phyloP scores from a whole-genome alignment of 1,284 basidiomycete species.

The Bjerkandera adusta region DNA sequence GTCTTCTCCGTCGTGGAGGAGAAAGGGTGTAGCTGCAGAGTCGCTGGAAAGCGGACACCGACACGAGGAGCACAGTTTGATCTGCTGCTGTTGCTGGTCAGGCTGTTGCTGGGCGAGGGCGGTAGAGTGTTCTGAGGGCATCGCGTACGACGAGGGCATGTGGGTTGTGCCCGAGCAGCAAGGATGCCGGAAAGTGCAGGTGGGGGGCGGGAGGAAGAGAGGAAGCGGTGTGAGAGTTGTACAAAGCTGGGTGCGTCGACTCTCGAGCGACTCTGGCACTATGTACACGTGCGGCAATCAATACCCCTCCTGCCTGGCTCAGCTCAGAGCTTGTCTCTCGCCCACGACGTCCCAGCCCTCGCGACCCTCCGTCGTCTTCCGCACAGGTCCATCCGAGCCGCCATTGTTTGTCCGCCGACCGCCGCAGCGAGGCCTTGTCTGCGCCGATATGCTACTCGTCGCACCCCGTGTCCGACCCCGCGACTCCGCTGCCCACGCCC shows the following conservation, averaged over 20 bases:
- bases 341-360: too few species aligned
- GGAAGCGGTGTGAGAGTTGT: slow-evolving; percentile 14
- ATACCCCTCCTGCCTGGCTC: neutral
- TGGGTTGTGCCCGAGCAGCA: slow-evolving; percentile 14
- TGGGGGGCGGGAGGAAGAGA: slow-evolving; percentile 16
- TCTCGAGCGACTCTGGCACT: slow-evolving; percentile 6
- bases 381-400: too few species aligned
- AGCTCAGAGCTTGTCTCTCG: too few species aligned
- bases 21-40: slow-evolving; percentile 24
- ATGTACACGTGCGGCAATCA: slow-evolving; percentile 15
- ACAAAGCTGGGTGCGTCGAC: slow-evolving; percentile 3
- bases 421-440: too few species aligned
- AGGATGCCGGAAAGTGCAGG: slow-evolving; percentile 18
- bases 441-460: too few species aligned
- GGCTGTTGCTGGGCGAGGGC: slow-evolving; percentile 25
- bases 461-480: too few species aligned
- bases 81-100: slow-evolving; percentile 28
- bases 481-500: too few species aligned
- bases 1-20: slow-evolving; percentile 28
- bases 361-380: too few species aligned
- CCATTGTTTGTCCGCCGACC: too few species aligned
- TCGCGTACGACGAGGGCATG: slow-evolving; percentile 19
- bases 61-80: slow-evolving; percentile 37
- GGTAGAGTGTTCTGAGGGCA: slow-evolving; percentile 35
- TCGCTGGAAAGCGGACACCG: slow-evolving; percentile 34